Evolutionary conservation across 2,329 filamentous ascomycete species (phyloP).

Genomic region (Diplodia intermedia): DNA sequence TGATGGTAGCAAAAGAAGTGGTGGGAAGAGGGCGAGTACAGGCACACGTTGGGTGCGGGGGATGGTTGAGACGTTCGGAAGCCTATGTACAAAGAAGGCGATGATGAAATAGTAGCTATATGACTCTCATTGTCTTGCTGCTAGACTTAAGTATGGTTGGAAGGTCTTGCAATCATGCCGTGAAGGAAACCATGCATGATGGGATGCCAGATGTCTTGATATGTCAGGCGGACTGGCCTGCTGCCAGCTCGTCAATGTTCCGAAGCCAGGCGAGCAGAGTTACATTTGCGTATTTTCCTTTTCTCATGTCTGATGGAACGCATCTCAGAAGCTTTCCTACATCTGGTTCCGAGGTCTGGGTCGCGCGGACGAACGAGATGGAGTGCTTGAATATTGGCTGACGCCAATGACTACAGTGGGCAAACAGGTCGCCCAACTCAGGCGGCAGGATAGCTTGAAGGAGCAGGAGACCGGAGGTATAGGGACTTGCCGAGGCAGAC

Average conservation of each 20-base stretch:
- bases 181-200: not conserved
- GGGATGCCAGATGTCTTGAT: not conserved
- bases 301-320: not conserved
- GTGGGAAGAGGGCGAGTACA: too few relatives aligned
- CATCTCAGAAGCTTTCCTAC: not conserved
- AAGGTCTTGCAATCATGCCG: not conserved
- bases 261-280: not conserved
- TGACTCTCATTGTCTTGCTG: not conserved
- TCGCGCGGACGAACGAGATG: not conserved
- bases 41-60: not conserved
- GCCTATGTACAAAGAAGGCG: not conserved
- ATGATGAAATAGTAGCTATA: not conserved
- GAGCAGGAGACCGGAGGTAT: not conserved
- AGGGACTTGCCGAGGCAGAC: not conserved
- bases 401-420: not conserved
- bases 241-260: not conserved
- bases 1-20: not conserved
- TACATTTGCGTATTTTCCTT: not conserved
- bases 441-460: not conserved
- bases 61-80: not conserved
- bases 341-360: not conserved
- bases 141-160: not conserved
- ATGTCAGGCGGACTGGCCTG: not conserved
- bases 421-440: not conserved
- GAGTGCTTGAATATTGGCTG: slow-evolving; percentile 8